A percentile compares a stretch with the other conserved stretches of the same genome.
These are phyloP conservation scores for Pythium dissotocum DNA, from an alignment of 352 stramenopile genomes.

Conservation along the genomic window DNA sequence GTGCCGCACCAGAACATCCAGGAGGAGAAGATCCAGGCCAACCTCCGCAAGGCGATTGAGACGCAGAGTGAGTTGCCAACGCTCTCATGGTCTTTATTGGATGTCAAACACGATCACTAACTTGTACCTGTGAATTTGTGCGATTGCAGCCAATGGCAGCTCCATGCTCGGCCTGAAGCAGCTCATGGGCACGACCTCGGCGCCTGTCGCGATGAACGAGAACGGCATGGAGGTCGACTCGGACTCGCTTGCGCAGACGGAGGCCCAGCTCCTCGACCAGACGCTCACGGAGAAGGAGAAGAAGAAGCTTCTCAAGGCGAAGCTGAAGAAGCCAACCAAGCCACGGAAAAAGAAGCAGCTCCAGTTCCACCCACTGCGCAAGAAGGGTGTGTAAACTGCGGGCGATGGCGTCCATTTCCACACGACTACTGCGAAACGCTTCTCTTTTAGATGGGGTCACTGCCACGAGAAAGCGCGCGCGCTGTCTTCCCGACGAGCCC, in stretches of 20 bases:
- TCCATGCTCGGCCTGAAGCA: slow-evolving; percentile 72
- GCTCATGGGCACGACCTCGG: slow-evolving; percentile 56
- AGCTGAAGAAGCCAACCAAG: slow-evolving; percentile 40
- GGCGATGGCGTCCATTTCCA: neutral
- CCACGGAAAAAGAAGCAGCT: slow-evolving; percentile 84
- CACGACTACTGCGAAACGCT: neutral
- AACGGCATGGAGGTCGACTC: slow-evolving; percentile 46
- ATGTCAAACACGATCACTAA: neutral
- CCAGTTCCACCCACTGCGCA: slow-evolving; percentile 85
- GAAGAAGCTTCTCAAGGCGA: slow-evolving; percentile 81
- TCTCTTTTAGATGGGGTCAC: neutral
- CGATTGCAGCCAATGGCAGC: slow-evolving; percentile 33
- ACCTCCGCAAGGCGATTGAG: slow-evolving; percentile 81
- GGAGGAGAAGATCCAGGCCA: slow-evolving; percentile 83
- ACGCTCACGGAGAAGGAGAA: slow-evolving; percentile 47
- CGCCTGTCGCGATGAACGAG: slow-evolving; percentile 43
- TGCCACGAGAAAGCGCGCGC: neutral
- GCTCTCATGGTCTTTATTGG: neutral
- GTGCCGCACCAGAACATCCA: slow-evolving; percentile 70
- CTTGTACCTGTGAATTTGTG: neutral
- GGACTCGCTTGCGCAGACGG: slow-evolving; percentile 38
- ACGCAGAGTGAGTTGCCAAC: slow-evolving; percentile 43
- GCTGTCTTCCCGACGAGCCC: neutral
- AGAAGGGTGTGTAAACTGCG: slow-evolving; percentile 81
- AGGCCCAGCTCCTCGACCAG: slow-evolving; percentile 41